A percentile compares a stretch with the other conserved stretches of the same genome.
Conservation (phyloP, 106 monocot species). For the Chionographis japonica region DNA sequence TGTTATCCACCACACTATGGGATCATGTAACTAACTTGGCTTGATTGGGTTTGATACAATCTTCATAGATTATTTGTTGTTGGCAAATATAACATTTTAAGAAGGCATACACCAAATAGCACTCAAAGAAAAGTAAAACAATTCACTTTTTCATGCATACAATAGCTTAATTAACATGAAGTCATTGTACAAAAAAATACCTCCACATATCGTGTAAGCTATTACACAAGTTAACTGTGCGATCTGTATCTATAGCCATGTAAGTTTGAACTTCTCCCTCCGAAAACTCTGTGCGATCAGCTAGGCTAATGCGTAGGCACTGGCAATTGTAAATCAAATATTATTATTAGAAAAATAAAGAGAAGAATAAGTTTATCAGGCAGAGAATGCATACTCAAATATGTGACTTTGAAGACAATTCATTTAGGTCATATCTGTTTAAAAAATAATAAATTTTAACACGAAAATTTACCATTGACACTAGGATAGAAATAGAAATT, state of each 20-base stretch:
- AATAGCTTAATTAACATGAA: not conserved
- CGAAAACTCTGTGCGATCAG: slow-evolving; percentile 83
- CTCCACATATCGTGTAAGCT: slow-evolving; percentile 99
- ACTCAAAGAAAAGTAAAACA: too few species aligned
- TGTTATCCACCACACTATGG: too few species aligned
- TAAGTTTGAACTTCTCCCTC: slow-evolving; percentile 98
- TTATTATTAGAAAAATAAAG: not conserved
- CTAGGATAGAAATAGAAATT: too few species aligned
- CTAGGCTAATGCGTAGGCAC: slow-evolving; percentile 69
- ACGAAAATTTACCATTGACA: too few species aligned
- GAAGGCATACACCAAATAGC: too few species aligned
- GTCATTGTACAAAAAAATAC: slow-evolving; percentile 27
- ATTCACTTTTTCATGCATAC: not conserved
- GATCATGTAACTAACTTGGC: too few species aligned
- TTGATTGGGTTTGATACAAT: too few species aligned
- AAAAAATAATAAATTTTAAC: too few species aligned
- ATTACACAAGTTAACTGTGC: slow-evolving; percentile 82
- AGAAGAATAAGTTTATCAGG: not conserved
- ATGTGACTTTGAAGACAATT: not conserved
- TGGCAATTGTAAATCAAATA: slow-evolving; percentile 26
- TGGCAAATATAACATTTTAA: too few species aligned
- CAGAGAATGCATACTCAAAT: not conserved
- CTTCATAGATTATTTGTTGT: too few species aligned
- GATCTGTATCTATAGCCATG: slow-evolving; percentile 94
- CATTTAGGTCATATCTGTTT: too few species aligned